Evolutionary conservation across 768 basidiomycete species (phyloP).

Genomic region (Serpula lacrymans): DNA sequence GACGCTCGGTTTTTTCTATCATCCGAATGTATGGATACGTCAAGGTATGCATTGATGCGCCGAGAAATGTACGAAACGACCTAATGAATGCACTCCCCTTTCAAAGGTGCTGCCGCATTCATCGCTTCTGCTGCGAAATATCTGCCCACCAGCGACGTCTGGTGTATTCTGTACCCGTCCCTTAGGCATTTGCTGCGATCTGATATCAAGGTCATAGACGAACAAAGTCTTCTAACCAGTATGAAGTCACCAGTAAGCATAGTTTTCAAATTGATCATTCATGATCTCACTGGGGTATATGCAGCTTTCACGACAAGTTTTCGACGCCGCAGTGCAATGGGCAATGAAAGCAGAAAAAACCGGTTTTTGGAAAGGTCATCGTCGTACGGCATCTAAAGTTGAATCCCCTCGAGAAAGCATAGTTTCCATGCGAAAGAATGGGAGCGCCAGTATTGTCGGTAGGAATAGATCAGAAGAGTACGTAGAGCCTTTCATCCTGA

Average conservation of each 20-base stretch:
- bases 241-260: conserved; percentile 74
- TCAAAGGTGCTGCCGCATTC: conserved; percentile 78
- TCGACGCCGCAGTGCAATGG: conserved; percentile 86
- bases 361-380: conserved; percentile 69
- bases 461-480: conserved; percentile 76
- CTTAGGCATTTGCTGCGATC: conserved; percentile 82
- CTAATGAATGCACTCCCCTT: too few species aligned
- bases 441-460: conserved; percentile 32
- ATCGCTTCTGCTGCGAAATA: conserved; percentile 83
- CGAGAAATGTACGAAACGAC: too few species aligned
- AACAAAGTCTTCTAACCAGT: conserved; percentile 67
- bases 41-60: conserved; percentile 73
- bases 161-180: conserved; percentile 96
- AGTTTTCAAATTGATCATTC: background rate
- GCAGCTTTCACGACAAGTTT: conserved; percentile 64
- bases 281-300: conserved; percentile 1
- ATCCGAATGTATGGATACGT: conserved; percentile 94
- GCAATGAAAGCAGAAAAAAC: conserved; percentile 81
- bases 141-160: conserved; percentile 83
- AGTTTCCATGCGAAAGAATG: conserved; percentile 55
- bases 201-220: conserved; percentile 74
- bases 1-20: conserved; percentile 85
- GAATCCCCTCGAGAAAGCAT: conserved; percentile 76
- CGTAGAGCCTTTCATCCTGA: conserved; percentile 21
- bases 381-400: conserved; percentile 42